These are phyloP conservation scores for Isoetes taiwanensis DNA, from an alignment of 75 land plant species.

Conservation along the genomic window DNA sequence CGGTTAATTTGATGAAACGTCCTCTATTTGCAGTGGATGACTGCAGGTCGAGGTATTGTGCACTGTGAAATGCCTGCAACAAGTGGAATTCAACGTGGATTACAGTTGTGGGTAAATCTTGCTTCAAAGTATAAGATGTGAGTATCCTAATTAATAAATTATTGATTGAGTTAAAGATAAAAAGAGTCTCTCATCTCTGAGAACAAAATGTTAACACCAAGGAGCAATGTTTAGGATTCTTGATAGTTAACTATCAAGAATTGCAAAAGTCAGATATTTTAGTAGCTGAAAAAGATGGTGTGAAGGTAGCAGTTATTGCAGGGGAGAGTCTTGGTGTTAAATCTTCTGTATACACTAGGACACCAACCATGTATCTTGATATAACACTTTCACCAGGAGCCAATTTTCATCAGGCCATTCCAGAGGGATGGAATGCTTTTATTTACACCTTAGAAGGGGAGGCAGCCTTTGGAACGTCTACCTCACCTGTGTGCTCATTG, in stretches of 20 bases:
- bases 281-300: constrained; percentile 49
- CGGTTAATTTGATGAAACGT: too few species aligned
- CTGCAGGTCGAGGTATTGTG: constrained; percentile 87
- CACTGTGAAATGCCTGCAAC: constrained; percentile 90
- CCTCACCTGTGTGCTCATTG: constrained; percentile 37
- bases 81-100: constrained; percentile 51
- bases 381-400: constrained; percentile 64
- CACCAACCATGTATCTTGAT: constrained; percentile 90
- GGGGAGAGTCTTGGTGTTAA: constrained; percentile 68
- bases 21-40: constrained; percentile 91
- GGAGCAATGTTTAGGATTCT: too few species aligned
- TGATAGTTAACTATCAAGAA: constrained; percentile 73
- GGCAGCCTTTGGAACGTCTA: constrained; percentile 30
- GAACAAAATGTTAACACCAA: too few species aligned
- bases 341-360: constrained; percentile 67
- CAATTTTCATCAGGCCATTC: constrained; percentile 49
- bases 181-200: too few species aligned
- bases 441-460: constrained; percentile 64
- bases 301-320: constrained; percentile 59
- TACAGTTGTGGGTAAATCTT: constrained; percentile 92
- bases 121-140: constrained; percentile 82
- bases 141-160: too few species aligned
- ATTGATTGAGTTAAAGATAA: too few species aligned
- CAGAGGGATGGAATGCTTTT: constrained; percentile 72
- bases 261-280: constrained; percentile 37